Base-by-base conservation (phyloP, 345 rosid genomes). In the Alliaria petiolata region DNA sequence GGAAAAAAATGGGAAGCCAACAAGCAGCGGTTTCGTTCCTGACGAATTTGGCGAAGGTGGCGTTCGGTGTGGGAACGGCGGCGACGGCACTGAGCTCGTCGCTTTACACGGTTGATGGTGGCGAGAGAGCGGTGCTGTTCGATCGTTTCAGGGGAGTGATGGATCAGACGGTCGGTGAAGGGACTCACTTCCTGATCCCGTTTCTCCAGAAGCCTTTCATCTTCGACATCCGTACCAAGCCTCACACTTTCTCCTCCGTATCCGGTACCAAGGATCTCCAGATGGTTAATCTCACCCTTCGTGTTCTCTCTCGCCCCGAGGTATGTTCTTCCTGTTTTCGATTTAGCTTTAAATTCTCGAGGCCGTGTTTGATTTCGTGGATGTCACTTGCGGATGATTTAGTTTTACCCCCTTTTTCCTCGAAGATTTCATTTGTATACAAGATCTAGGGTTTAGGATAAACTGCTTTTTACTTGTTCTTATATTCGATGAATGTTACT, bases 221-320 rank as follows among this genome's bases (percentile, higher is more conserved):
- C 70, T 93, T 84, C 56, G 96, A 93, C 50, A 90, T 92, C 76
- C 87, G 97, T 28, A 92, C 93, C 1, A 77, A 84, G n/a, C 97
- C 99, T 5, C 97, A 95, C 81, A 90, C 95, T 5, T 95, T 95
- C 86, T 90, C 99, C 9, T 91, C 98, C 45, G 31, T 78, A 9
- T 95, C 98, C n/a, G 98, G 99, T 19, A 92, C 99, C 7, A 95
- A 95, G 78, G 98, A 95, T 85, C 95, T 93, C 30, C 98, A 93
- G 89, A 93, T 91, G 97, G 98, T 91, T 39, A 86, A 91, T 74
- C 96, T 95, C 59, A 90, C 98, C 26, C 99, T 95, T 51, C 98
- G 98, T 64, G 90, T 95, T 34, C 98, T 95, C 70, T 87, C 93
- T 17, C 96, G 89, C 15, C 98, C 96, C 3, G 87, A 95, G 91